A percentile compares a stretch with the other conserved stretches of the same genome.
phyloP scores from a whole-genome alignment of 495 filamentous ascomycete genomes.

The Podospora comata region DNA sequence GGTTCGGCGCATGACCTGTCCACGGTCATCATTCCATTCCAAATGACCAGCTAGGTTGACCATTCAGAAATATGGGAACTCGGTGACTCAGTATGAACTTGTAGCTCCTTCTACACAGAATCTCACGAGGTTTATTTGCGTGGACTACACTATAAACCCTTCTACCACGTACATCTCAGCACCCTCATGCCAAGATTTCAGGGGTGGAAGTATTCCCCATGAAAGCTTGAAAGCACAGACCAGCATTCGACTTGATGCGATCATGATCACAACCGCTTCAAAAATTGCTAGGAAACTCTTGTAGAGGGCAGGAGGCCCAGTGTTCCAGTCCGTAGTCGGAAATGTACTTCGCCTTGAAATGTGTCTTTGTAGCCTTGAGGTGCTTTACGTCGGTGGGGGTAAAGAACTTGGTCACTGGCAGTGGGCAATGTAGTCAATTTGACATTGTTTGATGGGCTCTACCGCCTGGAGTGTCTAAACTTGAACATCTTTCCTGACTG shows the following conservation, averaged over 20 bases:
- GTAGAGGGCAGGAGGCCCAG: no score
- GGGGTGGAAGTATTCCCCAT: neutral
- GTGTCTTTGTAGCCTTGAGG: no score
- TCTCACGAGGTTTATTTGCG: neutral
- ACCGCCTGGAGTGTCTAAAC: no score
- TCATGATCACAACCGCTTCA: no score
- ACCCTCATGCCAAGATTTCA: neutral
- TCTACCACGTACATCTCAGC: neutral
- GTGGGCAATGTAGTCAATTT: no score
- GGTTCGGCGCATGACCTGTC: neutral
- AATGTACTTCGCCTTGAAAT: no score
- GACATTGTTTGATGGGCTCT: no score
- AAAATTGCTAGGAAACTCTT: no score
- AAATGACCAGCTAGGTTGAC: neutral
- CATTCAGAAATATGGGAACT: neutral
- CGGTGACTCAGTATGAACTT: neutral
- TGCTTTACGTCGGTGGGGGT: no score
- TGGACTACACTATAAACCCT: neutral
- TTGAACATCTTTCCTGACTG: no score
- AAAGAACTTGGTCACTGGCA: no score
- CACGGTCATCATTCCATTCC: neutral
- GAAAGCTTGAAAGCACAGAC: neutral
- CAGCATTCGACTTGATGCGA: neutral
- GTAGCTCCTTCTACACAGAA: neutral
- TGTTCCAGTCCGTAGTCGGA: no score